Evolutionary conservation across 192 early-diverging fungal species (phyloP), one percentile per base, ranked within the genome.

Genomic region (Entomortierella parvispora): DNA sequence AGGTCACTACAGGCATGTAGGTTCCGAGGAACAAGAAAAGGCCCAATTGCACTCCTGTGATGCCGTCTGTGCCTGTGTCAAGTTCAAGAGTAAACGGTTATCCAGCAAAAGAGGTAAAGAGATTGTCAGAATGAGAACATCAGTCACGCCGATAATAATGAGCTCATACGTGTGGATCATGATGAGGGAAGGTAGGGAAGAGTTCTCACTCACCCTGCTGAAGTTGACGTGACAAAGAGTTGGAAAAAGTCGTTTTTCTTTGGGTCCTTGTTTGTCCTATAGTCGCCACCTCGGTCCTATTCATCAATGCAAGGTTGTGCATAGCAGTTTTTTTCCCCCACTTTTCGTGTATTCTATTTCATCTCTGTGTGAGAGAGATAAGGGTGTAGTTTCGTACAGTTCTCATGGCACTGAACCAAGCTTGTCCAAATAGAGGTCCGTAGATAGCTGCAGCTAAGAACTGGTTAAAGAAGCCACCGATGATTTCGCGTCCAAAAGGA

Each of bases 1-100:
- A 59, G 32, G 51, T 51, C 29, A 68, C 48, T 3, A 23, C 1
- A 2, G 66, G 56, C 2, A 50, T n/a, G 5, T 52, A 14, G 17
- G 25, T 42, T 3, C 56, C 66, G 22, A 68, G 9, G 34, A 29
- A 51, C 43, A 68, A 20, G 48, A 68, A 51, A 2, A 37, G 22
- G 9, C 66, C 66, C 46, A 68, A 32, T 28, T 68, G 66, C 2
- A 44, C 2, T 55, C 66, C 26, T 68, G 56, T 1, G 46, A 59
- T 2, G 59, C 29, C 0, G 66, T 52, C 0, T 34, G 17, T 9
- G 57, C 66, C 28, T 68, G 66, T 2, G 66, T 68, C 55, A 68
- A 43, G 34, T 68, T 68, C n/a, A 68, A 33, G 8, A 68, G 37
- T 3, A 58, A 26, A 51, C 65, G 15, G 65, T 67, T 14, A 25